phyloP scores from a whole-genome alignment of 768 basidiomycete species.

The Suillus variegatus region DNA sequence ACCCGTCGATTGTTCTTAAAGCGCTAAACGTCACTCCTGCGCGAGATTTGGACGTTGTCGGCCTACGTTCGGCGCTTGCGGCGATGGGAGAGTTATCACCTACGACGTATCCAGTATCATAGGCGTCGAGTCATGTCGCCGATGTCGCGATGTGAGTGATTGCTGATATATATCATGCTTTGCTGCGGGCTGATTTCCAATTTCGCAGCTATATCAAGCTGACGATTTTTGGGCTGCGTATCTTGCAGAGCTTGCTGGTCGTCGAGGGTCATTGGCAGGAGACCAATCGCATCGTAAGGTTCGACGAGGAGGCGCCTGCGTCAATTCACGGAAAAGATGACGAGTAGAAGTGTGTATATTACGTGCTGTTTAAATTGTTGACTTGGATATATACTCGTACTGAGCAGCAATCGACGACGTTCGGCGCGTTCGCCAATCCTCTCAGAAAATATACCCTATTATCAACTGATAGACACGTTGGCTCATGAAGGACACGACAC shows the following conservation, averaged over 20 bases:
- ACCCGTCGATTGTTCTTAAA: slow-evolving; percentile 49
- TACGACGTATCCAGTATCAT: slow-evolving; percentile 24
- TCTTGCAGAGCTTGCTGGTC: slow-evolving; percentile 28
- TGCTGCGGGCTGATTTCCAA: too few relatives aligned
- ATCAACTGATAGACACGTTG: background rate
- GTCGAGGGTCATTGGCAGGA: slow-evolving; percentile 61
- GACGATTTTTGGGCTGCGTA: too few relatives aligned
- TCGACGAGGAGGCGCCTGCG: slow-evolving; percentile 61
- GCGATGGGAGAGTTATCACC: slow-evolving; percentile 19
- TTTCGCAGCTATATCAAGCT: too few relatives aligned
- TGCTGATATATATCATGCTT: background rate
- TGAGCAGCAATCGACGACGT: background rate
- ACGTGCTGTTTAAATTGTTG: too few relatives aligned
- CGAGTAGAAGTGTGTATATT: background rate
- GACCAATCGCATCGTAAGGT: slow-evolving; percentile 74
- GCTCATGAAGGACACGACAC: background rate
- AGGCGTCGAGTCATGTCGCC: background rate
- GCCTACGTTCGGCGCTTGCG: slow-evolving; percentile 25
- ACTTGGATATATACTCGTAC: background rate
- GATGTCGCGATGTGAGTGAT: background rate
- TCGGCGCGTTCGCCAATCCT: background rate
- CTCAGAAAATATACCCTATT: background rate
- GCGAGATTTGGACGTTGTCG: slow-evolving; percentile 43
- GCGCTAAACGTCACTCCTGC: slow-evolving; percentile 53
- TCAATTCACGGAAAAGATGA: slow-evolving; percentile 29